Base-by-base conservation (phyloP, 31 red algal species). In the Asparagopsis taxiformis region DNA sequence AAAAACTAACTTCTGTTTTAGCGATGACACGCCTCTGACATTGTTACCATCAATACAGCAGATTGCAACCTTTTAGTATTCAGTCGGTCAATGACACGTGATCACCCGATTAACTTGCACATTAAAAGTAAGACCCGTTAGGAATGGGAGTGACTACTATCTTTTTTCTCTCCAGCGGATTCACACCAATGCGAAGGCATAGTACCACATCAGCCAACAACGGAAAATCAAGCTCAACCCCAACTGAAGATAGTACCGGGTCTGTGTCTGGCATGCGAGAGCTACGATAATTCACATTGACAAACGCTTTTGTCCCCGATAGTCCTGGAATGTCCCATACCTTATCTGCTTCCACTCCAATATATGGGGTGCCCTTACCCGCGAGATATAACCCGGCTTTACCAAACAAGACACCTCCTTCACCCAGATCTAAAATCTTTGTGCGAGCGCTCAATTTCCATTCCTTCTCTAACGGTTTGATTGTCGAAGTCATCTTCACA, bases 321-420 rank as follows among this genome's bases (percentile, higher is more conserved):
- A 87, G 35, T 15, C 44, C 30, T 21, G 72, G 72, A 37, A 87
- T 56, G 17, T 22, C 29, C 70, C 71, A 74, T 24, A 87, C 62
- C 23, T 68, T 67, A 53, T 87, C 82, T n/a, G 72, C 71, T 38
- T 87, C 82, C 10, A 68, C 63, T 7, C 82, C 82, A 48, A 87
- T 66, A 51, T 68, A 87, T 29, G 82, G 58, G 15, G 69, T 35
- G 32, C 38, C 55, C 16, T 87, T 24, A 48, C 82, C 82, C 1
- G 64, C 72, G 29, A 87, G 62, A 66, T 68, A 87, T 72, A 77
- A 55, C 28, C 82, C 82, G 16, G 82, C 82, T 31, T 87, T 87
- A 3, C 70, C 82, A 70, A 87, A 76, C 15, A 87, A 70, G 2
- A 62, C 51, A 24, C 58, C 51, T 24, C 52, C 49, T 7, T 75